These are phyloP conservation scores for Backusella australiensis DNA, from an alignment of 192 early-diverging fungal species.

Conservation along the genomic window DNA sequence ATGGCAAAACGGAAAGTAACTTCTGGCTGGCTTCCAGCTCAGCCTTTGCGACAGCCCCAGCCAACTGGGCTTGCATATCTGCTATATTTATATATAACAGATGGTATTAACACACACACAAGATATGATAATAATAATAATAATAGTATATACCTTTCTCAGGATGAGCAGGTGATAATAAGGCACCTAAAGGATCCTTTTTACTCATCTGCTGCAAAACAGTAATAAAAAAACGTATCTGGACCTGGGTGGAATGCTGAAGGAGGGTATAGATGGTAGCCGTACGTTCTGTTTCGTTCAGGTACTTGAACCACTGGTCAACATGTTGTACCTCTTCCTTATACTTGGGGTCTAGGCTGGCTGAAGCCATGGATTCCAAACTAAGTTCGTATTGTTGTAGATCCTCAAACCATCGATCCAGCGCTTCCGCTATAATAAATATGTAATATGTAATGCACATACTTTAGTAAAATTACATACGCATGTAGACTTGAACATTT, in stretches of 20 bases:
- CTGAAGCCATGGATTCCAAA: conserved; percentile 86
- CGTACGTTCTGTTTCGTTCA: conserved; percentile 86
- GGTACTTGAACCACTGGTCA: conserved; percentile 93
- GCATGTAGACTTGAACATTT: too few relatives aligned
- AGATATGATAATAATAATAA: background rate
- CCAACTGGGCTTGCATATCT: conserved; percentile 48
- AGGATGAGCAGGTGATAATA: conserved; percentile 47
- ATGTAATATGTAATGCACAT: background rate
- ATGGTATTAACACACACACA: background rate
- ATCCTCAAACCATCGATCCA: conserved; percentile 91
- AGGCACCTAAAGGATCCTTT: conserved; percentile 67
- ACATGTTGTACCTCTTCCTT: conserved; percentile 86
- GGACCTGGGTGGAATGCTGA: conserved; percentile 84
- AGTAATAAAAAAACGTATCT: conserved; percentile 91
- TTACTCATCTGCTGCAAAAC: conserved; percentile 89
- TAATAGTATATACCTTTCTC: conserved; percentile 42
- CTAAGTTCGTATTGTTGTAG: conserved; percentile 88
- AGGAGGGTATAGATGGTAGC: conserved; percentile 85
- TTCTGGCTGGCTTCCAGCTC: conserved; percentile 43
- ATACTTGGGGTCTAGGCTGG: conserved; percentile 77
- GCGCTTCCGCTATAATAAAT: conserved; percentile 51
- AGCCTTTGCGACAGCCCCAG: conserved; percentile 55
- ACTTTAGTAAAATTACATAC: background rate
- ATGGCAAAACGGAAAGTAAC: conserved; percentile 26
- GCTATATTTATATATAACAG: conserved; percentile 6